Percentiles rank a stretch among this genome's conserved stretches.
Evolutionary conservation across 305 asterid genomes (phyloP).

Genomic region (Solanum aculeatissimum): DNA sequence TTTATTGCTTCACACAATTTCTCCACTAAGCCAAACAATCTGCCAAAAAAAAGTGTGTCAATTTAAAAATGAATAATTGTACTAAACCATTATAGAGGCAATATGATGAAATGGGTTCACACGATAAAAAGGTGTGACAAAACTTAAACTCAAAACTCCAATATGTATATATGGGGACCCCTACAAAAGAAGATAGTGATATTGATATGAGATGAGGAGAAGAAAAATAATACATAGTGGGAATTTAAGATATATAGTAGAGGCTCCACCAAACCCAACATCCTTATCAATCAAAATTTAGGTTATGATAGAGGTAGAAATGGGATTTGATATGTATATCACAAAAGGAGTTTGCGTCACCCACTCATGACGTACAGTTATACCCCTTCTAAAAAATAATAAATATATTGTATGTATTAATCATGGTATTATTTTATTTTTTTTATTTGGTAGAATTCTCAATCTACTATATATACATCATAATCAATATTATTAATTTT

Average conservation of each 20-base stretch:
- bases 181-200: not conserved
- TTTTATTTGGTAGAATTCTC: too few species aligned
- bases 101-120: not conserved
- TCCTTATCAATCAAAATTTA: not conserved
- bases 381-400: not conserved
- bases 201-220: not conserved
- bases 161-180: not conserved
- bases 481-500: too few species aligned
- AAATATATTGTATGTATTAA: not conserved
- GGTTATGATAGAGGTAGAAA: not conserved
- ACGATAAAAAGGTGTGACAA: not conserved
- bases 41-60: not conserved
- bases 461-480: too few species aligned
- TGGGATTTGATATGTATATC: not conserved
- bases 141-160: not conserved
- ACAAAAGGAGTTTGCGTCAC: not conserved
- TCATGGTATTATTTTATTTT: too few species aligned
- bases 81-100: not conserved
- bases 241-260: not conserved
- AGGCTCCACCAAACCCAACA: conserved; percentile 1
- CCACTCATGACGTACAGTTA: not conserved
- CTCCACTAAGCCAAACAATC: not conserved
- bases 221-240: not conserved
- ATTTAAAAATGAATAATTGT: not conserved
- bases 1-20: not conserved